Base-by-base conservation (phyloP, 768 basidiomycete species). In the Suillus occidentalis region DNA sequence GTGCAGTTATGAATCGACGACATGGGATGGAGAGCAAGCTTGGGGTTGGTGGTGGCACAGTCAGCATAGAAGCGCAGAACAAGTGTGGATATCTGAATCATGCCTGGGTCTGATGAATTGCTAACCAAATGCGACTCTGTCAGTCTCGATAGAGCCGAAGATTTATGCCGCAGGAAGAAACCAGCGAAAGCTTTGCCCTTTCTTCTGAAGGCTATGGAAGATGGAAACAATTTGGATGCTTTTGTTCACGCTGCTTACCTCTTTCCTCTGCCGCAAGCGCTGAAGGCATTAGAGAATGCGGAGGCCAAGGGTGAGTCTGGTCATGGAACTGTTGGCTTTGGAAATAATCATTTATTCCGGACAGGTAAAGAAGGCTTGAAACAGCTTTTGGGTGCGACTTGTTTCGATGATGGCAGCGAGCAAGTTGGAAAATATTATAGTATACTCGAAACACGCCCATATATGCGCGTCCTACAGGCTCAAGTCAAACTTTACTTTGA, bases 391-490 rank as follows among this genome's bases (percentile, higher is more conserved):
- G 78, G 80, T 2, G 58, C 71, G 1, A 67, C 75, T 14, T 78
- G 73, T 62, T 83, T 84, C 64, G 74, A 79, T n/a, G 79, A 80
- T 60, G 69, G 69, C n/a, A 69, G 77, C 7, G 66, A 71, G 9
- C 60, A 71, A 31, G 78, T 79, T 6, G 80, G 80, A 10, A 66
- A 70, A 7, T 84, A 81, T 67, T 79, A 77, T 76, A 65, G 65
- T 18, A 69, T 82, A 9, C 50, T 79, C 8, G 75, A 78, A 65
- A 81, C 82, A 8, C 73, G 82, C 0, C 83, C 81, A 8, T 83
- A 83, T 66, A 82, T 83, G 79, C 79, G 82, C 10, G 72, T 82
- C 9, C 70, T 82, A 9, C 77, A 79, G 62, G 77, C 79, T 1
- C 72, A 78, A 10, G 78, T 79, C 0, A 72, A 78, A 0, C 37